Evolutionary conservation across 2,329 filamentous ascomycete species (phyloP), one percentile per base, ranked within the genome.

Genomic region (Colletotrichum liriopes): DNA sequence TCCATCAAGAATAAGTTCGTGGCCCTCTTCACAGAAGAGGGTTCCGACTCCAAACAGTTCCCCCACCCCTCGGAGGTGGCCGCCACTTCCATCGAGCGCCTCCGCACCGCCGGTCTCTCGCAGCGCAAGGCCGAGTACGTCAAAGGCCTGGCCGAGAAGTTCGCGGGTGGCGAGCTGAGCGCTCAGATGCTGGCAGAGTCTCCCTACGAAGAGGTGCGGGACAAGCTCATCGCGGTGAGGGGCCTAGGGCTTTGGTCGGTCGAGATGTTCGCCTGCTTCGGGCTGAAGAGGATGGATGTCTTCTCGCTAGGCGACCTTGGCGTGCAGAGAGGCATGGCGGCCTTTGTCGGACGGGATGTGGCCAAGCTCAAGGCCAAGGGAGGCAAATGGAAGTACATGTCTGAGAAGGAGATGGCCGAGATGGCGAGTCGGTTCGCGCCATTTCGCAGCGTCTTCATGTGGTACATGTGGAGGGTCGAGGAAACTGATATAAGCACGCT

Each of bases 331-430:
- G 96, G 96, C 12, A 97, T 98, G 92, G 96, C 96, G 1, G 92
- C 93, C 0, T 95, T 96, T 79, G 87, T 92, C 59, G 96, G 96
- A 1, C 90, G 90, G 71, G 94, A 98, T 80, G 91, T 98, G 29
- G 90, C 86, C 56, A 97, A 96, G 83, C 84, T 98, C 71, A 98
- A 97, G 84, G 86, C 84, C 45, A 93, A 91, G 75, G 75, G 76
- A 47, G 93, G 94, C 55, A 98, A 98, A 85, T 98, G 95, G 93
- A 98, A 98, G 86, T 99, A 98, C 81, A 98, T 98, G 95, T 89
- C 88, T 45, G 96, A 98, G 84, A 89, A 91, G 79, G 96, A 98
- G 73, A 98, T 99, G 96, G 81, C 93, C 73, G 93, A 95, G 75
- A 87, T 94, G 75, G 92, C 94, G 16, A 93, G 92, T 69, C 90